phyloP scores from a whole-genome alignment of 495 filamentous ascomycete species.

The Penicillium goetzii region DNA sequence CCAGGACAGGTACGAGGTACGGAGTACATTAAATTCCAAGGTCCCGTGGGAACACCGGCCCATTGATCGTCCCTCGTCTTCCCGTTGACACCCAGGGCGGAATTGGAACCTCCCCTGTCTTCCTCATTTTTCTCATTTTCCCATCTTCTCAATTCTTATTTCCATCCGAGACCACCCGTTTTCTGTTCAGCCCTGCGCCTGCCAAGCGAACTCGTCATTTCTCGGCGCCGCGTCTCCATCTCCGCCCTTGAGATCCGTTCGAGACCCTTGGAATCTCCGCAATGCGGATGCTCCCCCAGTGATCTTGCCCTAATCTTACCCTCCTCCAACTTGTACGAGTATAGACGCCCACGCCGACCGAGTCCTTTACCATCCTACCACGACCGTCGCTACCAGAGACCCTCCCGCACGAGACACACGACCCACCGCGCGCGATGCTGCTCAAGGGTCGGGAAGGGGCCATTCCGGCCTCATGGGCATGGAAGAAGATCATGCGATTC shows the following conservation, averaged over 20 bases:
- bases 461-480: slow-evolving; percentile 39
- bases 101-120: slow-evolving; percentile 5
- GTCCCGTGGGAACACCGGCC: slow-evolving; percentile 24
- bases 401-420: not conserved
- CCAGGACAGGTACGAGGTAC: too few relatives aligned
- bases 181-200: slow-evolving; percentile 3
- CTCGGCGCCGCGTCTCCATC: slow-evolving; percentile 5
- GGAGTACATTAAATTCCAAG: too few relatives aligned
- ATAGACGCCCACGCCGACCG: not conserved
- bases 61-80: slow-evolving; percentile 25
- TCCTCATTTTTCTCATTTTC: not conserved
- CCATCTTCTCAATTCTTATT: not conserved
- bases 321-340: slow-evolving; percentile 18
- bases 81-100: slow-evolving; percentile 13
- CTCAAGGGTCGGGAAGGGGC: slow-evolving; percentile 34
- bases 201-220: not conserved
- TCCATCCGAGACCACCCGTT: not conserved
- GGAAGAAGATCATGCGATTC: slow-evolving; percentile 41
- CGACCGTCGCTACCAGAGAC: slow-evolving; percentile 4
- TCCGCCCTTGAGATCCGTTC: slow-evolving; percentile 3
- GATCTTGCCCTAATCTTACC: slow-evolving; percentile 6
- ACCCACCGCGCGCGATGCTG: slow-evolving; percentile 28
- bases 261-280: slow-evolving; percentile 23
- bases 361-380: not conserved
- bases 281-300: slow-evolving; percentile 29